These are phyloP conservation scores for Fistulinella prunicolor DNA, from an alignment of 768 basidiomycete species.

Conservation along the genomic window DNA sequence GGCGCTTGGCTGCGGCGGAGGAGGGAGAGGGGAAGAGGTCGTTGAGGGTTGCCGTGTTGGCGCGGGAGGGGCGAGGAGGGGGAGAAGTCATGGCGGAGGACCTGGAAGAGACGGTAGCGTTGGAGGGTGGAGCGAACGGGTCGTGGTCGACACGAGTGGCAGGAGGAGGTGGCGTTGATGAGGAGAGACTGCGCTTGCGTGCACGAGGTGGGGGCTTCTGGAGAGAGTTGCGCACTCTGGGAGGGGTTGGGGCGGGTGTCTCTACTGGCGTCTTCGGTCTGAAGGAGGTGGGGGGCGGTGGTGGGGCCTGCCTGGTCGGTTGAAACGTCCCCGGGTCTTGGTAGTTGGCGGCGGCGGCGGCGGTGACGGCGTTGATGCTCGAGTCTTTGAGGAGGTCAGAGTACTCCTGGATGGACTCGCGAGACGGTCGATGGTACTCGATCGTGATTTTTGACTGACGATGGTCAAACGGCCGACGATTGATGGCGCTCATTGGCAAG, in stretches of 20 bases:
- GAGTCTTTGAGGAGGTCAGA: slow-evolving; percentile 66
- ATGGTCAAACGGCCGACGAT: slow-evolving; percentile 45
- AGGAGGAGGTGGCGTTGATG: slow-evolving; percentile 21
- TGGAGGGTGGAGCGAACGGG: slow-evolving; percentile 51
- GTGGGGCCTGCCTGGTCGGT: slow-evolving; percentile 47
- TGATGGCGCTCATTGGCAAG: slow-evolving; percentile 28
- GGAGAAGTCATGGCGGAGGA: slow-evolving; percentile 40
- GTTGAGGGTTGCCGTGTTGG: slow-evolving; percentile 78
- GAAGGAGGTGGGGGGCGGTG: slow-evolving; percentile 33
- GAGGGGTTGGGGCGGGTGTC: slow-evolving; percentile 19
- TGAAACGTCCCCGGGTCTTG: slow-evolving; percentile 31
- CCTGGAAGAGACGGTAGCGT: slow-evolving; percentile 8
- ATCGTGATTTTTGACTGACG: slow-evolving; percentile 63
- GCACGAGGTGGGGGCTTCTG: slow-evolving; percentile 59
- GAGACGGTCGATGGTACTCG: slow-evolving; percentile 72
- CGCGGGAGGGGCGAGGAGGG: slow-evolving; percentile 78
- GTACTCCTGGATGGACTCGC: slow-evolving; percentile 77
- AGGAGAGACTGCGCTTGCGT: slow-evolving; percentile 52
- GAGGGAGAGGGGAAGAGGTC: slow-evolving; percentile 59
- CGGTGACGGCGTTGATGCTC: slow-evolving; percentile 52
- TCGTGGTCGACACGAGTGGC: slow-evolving; percentile 47
- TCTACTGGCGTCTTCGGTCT: slow-evolving; percentile 29
- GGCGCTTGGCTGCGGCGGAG: slow-evolving; percentile 44
- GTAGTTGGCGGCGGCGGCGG: slow-evolving; percentile 32
- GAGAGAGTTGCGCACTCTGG: slow-evolving; percentile 48